phyloP scores from a whole-genome alignment of 106 monocot species.

The Acorus calamus region DNA sequence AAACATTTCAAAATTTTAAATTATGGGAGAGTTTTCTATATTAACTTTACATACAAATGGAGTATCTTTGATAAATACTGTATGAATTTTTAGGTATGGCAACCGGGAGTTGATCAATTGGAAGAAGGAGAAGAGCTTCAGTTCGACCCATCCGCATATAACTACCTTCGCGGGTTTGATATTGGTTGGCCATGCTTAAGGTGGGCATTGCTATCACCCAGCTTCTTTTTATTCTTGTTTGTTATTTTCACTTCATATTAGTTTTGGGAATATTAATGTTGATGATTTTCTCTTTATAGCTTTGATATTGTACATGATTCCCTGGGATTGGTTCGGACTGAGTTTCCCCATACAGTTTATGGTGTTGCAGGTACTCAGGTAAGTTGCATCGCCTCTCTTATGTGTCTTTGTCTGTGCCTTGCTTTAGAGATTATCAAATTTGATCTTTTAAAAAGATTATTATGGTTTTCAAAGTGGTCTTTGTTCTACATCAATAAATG shows the following conservation, averaged over 20 bases:
- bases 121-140: conserved; percentile 99
- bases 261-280: neutral
- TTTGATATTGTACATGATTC: conserved; percentile 91
- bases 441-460: too few species aligned
- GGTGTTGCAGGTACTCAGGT: conserved; percentile 97
- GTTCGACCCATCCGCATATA: conserved; percentile 83
- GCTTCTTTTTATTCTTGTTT: neutral
- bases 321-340: conserved; percentile 76
- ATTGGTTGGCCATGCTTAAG: conserved; percentile 97
- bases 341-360: conserved; percentile 89
- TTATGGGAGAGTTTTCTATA: too few species aligned
- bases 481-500: too few species aligned
- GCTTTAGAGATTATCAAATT: neutral
- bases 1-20: too few species aligned
- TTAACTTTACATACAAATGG: too few species aligned
- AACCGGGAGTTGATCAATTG: conserved; percentile 78
- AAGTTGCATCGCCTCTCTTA: neutral
- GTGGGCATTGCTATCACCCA: conserved; percentile 11
- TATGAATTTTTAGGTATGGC: conserved; percentile 62
- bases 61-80: too few species aligned
- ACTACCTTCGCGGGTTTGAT: conserved; percentile 75
- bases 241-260: neutral
- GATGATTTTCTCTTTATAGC: conserved; percentile 24
- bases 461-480: too few species aligned
- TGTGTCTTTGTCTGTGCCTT: neutral